A percentile compares a stretch with the other conserved stretches of the same genome.
These are phyloP conservation scores for Sisymbrium irio DNA, from an alignment of 345 rosid species.

Conservation along the genomic window DNA sequence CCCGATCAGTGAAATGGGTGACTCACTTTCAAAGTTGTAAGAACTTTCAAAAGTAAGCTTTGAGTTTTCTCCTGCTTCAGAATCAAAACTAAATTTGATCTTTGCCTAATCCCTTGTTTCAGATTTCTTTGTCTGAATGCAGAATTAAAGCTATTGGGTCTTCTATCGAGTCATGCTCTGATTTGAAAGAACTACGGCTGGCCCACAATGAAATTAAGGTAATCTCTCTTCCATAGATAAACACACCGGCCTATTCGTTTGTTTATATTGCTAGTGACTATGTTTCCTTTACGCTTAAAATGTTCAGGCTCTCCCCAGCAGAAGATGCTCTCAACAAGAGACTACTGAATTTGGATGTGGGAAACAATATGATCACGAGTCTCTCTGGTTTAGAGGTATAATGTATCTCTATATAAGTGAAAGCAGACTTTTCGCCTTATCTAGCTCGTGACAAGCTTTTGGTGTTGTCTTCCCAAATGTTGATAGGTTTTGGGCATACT, in stretches of 20 bases:
- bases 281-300: constrained; percentile 2
- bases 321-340: constrained; percentile 66
- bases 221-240: background rate
- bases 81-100: background rate
- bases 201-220: constrained; percentile 83
- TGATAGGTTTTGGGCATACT: constrained; percentile 62
- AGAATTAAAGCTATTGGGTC: constrained; percentile 66
- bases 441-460: background rate
- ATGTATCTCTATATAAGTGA: background rate
- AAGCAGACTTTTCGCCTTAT: background rate
- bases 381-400: constrained; percentile 77
- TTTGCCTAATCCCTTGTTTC: constrained; percentile 21
- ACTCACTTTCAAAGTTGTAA: constrained; percentile 62
- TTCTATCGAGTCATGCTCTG: constrained; percentile 70
- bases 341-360: constrained; percentile 80
- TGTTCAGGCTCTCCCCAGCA: constrained; percentile 63
- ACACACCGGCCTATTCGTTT: background rate
- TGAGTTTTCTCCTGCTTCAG: background rate
- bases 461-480: constrained; percentile 7
- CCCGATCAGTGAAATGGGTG: constrained; percentile 67
- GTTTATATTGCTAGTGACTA: background rate
- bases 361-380: constrained; percentile 68
- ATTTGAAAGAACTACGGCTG: constrained; percentile 82
- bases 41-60: constrained; percentile 64
- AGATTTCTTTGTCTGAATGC: constrained; percentile 86